Evolutionary conservation across 106 monocot genomes (phyloP).

Genomic region (Gastrodia elata): DNA sequence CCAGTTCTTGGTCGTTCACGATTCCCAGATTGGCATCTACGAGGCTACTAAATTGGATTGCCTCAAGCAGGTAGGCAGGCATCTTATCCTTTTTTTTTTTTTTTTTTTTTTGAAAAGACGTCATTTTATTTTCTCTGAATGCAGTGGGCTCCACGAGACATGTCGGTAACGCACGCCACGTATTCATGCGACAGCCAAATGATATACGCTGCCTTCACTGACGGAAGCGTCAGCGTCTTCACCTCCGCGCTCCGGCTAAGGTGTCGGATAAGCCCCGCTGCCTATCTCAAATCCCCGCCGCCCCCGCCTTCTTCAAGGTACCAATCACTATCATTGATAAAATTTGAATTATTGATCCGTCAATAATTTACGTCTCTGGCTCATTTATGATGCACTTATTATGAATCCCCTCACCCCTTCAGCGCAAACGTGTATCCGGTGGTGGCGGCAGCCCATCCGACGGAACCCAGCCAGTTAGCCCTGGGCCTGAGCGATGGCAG

Average conservation of each 20-base stretch:
- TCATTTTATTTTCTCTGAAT: conserved; percentile 1
- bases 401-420: neutral
- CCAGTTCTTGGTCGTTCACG: conserved; percentile 32
- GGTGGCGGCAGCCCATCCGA: conserved; percentile 43
- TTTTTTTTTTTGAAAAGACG: neutral
- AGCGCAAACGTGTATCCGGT: conserved; percentile 34
- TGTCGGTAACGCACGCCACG: conserved; percentile 17
- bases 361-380: neutral
- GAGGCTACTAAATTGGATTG: conserved; percentile 36
- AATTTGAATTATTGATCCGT: no score
- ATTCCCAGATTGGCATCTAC: conserved; percentile 28
- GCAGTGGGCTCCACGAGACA: conserved; percentile 18
- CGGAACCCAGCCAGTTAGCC: conserved; percentile 45
- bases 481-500: conserved; percentile 51
- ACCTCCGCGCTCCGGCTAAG: conserved; percentile 16
- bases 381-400: neutral
- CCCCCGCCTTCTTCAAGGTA: no score
- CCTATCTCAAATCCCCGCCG: conserved; percentile 13
- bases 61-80: conserved; percentile 25
- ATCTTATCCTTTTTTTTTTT: neutral
- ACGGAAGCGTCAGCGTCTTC: conserved; percentile 21
- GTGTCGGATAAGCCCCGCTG: conserved; percentile 18
- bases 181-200: conserved; percentile 28
- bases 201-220: conserved; percentile 20
- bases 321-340: neutral